These are phyloP conservation scores for Lasiosphaeriaceae sp. DNA, from an alignment of 495 filamentous ascomycete species.

Conservation along the genomic window DNA sequence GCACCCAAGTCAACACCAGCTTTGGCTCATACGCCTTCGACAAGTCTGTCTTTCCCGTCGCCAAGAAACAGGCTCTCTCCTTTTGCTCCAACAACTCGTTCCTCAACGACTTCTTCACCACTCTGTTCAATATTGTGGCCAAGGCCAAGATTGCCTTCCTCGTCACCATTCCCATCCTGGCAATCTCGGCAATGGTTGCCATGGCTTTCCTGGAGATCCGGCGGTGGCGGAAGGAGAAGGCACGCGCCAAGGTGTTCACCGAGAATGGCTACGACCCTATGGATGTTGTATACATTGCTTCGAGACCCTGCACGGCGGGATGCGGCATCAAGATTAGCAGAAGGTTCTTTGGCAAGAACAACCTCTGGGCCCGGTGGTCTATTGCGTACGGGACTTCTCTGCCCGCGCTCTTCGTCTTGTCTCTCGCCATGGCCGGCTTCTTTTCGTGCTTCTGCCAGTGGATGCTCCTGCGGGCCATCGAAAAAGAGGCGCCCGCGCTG, in stretches of 20 bases:
- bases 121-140: slow-evolving; percentile 54
- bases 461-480: slow-evolving; percentile 66
- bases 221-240: slow-evolving; percentile 68
- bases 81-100: slow-evolving; percentile 85
- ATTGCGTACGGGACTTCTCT: slow-evolving; percentile 82
- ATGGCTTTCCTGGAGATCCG: slow-evolving; percentile 78
- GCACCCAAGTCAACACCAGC: slow-evolving; percentile 62
- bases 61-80: slow-evolving; percentile 70
- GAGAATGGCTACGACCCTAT: slow-evolving; percentile 68
- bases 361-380: slow-evolving; percentile 75
- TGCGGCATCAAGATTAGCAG: slow-evolving; percentile 70
- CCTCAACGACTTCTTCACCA: slow-evolving; percentile 83
- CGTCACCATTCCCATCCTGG: slow-evolving; percentile 62
- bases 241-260: slow-evolving; percentile 62
- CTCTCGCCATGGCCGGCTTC: slow-evolving; percentile 79
- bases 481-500: slow-evolving; percentile 73
- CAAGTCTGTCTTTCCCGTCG: slow-evolving; percentile 69
- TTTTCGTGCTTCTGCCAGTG: slow-evolving; percentile 82
- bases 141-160: slow-evolving; percentile 71
- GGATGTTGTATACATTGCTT: slow-evolving; percentile 86
- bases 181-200: slow-evolving; percentile 67
- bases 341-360: slow-evolving; percentile 62
- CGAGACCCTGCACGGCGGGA: slow-evolving; percentile 67
- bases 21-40: slow-evolving; percentile 74
- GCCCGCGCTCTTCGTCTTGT: slow-evolving; percentile 82